phyloP scores from a whole-genome alignment of 116 monocot genomes.

The Cymodocea nodosa region DNA sequence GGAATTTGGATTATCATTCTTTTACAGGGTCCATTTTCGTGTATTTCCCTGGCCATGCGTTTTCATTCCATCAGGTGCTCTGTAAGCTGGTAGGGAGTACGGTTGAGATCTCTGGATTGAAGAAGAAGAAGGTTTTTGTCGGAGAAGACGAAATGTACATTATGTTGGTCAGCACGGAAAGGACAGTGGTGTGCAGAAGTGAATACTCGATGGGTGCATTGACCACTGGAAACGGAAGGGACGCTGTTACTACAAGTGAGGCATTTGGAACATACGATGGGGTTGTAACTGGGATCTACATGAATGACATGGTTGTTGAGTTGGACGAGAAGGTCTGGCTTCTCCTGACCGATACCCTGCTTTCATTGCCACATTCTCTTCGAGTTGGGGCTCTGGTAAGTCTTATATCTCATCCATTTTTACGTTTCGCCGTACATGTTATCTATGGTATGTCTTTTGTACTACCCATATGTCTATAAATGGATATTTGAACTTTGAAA shows the following conservation, averaged over 20 bases:
- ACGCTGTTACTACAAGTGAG: not conserved
- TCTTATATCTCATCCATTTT: not conserved
- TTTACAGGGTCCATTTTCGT: slow-evolving; percentile 3
- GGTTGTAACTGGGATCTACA: slow-evolving; percentile 69
- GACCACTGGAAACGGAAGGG: not conserved
- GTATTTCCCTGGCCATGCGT: slow-evolving; percentile 14
- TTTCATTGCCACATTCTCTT: slow-evolving; percentile 46
- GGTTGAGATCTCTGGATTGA: slow-evolving; percentile 49
- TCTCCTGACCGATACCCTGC: slow-evolving; percentile 31
- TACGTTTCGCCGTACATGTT: not conserved
- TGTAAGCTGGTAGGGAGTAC: slow-evolving; percentile 42
- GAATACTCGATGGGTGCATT: not conserved
- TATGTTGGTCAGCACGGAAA: slow-evolving; percentile 45
- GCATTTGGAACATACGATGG: slow-evolving; percentile 36
- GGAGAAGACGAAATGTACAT: slow-evolving; percentile 27
- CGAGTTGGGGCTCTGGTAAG: slow-evolving; percentile 91
- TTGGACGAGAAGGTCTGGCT: slow-evolving; percentile 70
- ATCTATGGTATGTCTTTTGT: no score
- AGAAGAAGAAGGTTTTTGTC: slow-evolving; percentile 54
- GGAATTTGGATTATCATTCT: not conserved
- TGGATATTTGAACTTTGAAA: no score
- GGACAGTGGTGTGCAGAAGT: slow-evolving; percentile 21
- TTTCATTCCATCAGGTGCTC: slow-evolving; percentile 44
- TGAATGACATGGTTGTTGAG: slow-evolving; percentile 69
- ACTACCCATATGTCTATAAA: no score